Evolutionary conservation across 768 basidiomycete genomes (phyloP).

Genomic region (Boletales sp.): DNA sequence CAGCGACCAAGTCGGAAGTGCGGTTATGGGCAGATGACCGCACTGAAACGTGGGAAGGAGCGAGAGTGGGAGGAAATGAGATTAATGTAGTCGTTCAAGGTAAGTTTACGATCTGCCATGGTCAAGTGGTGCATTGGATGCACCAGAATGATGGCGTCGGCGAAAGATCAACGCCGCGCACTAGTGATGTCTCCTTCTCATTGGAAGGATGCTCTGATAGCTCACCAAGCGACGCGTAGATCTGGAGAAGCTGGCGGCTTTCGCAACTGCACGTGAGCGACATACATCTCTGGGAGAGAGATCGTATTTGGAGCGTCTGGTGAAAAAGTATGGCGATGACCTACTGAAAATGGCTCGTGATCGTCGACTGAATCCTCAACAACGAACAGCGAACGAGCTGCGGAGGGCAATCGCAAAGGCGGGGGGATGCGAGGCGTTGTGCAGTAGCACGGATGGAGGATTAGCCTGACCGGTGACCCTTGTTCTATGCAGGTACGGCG

Average conservation of each 20-base stretch:
- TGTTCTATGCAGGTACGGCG: slow-evolving; percentile 3
- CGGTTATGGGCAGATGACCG: slow-evolving; percentile 16
- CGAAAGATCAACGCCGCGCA: neutral
- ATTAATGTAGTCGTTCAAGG: slow-evolving; percentile 25
- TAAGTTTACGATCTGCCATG: slow-evolving; percentile 24
- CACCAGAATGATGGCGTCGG: neutral
- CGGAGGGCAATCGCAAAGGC: slow-evolving; percentile 57
- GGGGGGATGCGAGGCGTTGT: slow-evolving; percentile 38
- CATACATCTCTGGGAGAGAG: slow-evolving; percentile 69
- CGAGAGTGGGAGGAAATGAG: neutral
- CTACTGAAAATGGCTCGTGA: slow-evolving; percentile 76
- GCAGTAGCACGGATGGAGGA: neutral
- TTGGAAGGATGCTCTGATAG: neutral
- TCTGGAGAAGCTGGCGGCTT: slow-evolving; percentile 59
- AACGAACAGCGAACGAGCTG: slow-evolving; percentile 81
- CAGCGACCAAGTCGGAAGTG: slow-evolving; percentile 12
- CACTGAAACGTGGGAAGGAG: neutral
- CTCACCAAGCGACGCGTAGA: slow-evolving; percentile 38
- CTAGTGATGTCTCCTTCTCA: slow-evolving; percentile 1
- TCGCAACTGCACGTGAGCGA: slow-evolving; percentile 47
- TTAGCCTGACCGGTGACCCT: slow-evolving; percentile 9
- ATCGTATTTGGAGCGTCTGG: slow-evolving; percentile 61
- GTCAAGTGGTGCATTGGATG: neutral
- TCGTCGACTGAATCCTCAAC: slow-evolving; percentile 73
- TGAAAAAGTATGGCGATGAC: slow-evolving; percentile 69